Evolutionary conservation across 129 eudicot genomes (phyloP).

Genomic region (Artemisia tridentata): DNA sequence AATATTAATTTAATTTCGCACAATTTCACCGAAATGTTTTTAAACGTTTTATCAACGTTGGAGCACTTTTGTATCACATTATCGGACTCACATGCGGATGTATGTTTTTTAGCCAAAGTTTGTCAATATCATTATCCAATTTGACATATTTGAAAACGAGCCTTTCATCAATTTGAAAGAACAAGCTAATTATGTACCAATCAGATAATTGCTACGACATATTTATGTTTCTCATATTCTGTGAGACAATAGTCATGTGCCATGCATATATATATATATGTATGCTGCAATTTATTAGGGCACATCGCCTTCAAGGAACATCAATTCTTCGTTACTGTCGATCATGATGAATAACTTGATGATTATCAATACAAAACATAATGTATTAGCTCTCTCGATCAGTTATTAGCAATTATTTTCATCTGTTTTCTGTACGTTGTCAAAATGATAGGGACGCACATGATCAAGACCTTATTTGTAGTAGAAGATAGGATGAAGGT

Average conservation of each 20-base stretch:
- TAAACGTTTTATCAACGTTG: background rate
- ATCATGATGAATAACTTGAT: slow-evolving; percentile 12
- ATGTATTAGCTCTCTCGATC: background rate
- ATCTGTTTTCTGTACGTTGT: slow-evolving; percentile 5
- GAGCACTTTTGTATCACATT: slow-evolving; percentile 6
- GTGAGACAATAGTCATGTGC: background rate
- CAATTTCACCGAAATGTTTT: slow-evolving; percentile 12
- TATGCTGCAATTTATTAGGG: background rate
- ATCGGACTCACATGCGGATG: background rate
- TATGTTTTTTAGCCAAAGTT: background rate
- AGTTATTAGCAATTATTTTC: slow-evolving; percentile 14
- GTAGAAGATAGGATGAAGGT: slow-evolving; percentile 31
- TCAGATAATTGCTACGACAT: background rate
- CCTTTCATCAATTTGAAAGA: background rate
- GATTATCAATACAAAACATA: background rate
- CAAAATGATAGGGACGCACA: slow-evolving; percentile 16
- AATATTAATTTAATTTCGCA: slow-evolving; percentile 23
- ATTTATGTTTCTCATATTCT: background rate
- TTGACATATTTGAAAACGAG: background rate
- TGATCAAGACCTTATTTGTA: slow-evolving; percentile 12
- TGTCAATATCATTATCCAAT: background rate
- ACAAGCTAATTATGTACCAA: background rate
- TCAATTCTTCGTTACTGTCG: no score
- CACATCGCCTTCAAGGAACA: background rate
- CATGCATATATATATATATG: background rate